Conservation (phyloP, 2,329 filamentous ascomycete genomes). For the Colletotrichum camelliae region DNA sequence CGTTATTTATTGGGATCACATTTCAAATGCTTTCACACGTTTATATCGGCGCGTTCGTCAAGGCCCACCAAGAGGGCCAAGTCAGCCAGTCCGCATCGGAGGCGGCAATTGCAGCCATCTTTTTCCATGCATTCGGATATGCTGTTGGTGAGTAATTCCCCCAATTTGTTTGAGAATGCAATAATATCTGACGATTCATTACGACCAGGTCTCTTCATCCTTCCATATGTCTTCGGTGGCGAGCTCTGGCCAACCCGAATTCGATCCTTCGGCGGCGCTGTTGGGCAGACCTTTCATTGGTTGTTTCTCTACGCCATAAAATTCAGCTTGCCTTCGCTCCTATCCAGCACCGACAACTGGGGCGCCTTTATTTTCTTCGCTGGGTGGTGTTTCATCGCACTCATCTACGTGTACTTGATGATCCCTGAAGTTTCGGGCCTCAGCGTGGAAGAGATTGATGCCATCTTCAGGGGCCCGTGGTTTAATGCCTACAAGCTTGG, state of each 20-base stretch:
- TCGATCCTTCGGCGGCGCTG: constrained; percentile 45
- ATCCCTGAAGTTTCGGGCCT: constrained; percentile 43
- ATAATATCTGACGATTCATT: not conserved
- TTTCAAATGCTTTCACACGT: constrained; percentile 40
- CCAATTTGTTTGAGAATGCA: not conserved
- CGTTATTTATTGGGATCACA: constrained; percentile 36
- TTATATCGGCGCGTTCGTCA: not conserved
- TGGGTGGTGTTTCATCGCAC: constrained; percentile 34
- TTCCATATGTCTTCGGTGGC: constrained; percentile 49
- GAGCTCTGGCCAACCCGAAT: constrained; percentile 51
- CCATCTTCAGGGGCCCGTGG: constrained; percentile 37
- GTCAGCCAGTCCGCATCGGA: constrained; percentile 33
- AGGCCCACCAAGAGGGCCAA: constrained; percentile 17
- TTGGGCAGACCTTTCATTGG: constrained; percentile 45
- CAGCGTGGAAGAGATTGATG: constrained; percentile 42
- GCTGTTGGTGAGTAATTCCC: constrained; percentile 27
- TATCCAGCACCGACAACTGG: constrained; percentile 35
- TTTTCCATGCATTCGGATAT: constrained; percentile 51
- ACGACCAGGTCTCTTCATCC: constrained; percentile 32
- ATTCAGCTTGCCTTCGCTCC: constrained; percentile 32
- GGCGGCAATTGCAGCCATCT: constrained; percentile 47
- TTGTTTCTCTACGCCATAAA: constrained; percentile 41
- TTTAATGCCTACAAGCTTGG: constrained; percentile 21
- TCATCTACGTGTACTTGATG: constrained; percentile 39
- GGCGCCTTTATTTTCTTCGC: constrained; percentile 33